phyloP scores from a whole-genome alignment of 257 asterid genomes.

The Primulina tabacum region DNA sequence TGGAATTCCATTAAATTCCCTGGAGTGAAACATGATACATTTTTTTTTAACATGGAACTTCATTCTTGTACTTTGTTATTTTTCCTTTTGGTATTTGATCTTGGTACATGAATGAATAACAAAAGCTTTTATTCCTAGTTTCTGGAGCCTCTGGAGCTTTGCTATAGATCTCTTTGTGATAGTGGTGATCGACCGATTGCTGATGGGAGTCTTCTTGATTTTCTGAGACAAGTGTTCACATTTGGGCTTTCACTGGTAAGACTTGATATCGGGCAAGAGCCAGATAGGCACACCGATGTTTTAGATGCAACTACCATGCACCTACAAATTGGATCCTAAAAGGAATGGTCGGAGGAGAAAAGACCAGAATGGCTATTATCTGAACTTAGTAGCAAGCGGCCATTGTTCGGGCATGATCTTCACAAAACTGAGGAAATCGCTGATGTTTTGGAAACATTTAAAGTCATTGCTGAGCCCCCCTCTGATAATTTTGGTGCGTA shows the following conservation, averaged over 20 bases:
- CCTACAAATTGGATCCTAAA: constrained; percentile 84
- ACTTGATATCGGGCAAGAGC: constrained; percentile 94
- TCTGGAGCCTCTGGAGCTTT: constrained; percentile 92
- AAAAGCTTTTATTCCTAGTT: constrained; percentile 41
- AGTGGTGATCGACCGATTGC: constrained; percentile 86
- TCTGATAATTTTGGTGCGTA: constrained; percentile 82
- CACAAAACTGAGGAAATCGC: constrained; percentile 87
- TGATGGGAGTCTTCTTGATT: constrained; percentile 96
- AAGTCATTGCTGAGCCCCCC: constrained; percentile 79
- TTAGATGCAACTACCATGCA: constrained; percentile 79
- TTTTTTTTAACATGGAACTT: not conserved
- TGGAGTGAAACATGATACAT: not conserved
- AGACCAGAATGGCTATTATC: constrained; percentile 93
- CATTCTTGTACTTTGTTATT: not conserved
- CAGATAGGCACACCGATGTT: constrained; percentile 90
- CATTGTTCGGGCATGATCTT: constrained; percentile 84
- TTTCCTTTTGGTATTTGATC: not conserved
- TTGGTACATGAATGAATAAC: not conserved
- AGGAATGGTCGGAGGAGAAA: constrained; percentile 79
- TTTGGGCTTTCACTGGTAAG: constrained; percentile 88
- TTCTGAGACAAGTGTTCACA: constrained; percentile 88
- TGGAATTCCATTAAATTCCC: not conserved
- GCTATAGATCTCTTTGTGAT: constrained; percentile 83
- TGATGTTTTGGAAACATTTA: constrained; percentile 75
- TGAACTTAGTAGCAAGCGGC: constrained; percentile 83